phyloP scores from a whole-genome alignment of 106 monocot species.

The Alisma plantagoaquatica region DNA sequence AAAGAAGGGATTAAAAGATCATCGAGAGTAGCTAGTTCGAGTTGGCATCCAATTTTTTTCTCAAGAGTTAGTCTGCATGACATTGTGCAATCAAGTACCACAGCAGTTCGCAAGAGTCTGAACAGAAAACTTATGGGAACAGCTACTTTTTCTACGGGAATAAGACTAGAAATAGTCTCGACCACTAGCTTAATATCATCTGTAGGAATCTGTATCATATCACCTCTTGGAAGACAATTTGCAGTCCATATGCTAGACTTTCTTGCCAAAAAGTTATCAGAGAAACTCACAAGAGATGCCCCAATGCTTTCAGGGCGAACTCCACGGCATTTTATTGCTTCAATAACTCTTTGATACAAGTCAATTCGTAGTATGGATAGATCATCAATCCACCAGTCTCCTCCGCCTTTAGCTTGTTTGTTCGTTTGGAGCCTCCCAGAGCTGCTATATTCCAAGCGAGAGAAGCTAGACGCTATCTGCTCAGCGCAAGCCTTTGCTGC shows the following conservation, averaged over 20 bases:
- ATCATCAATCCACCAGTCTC: constrained; percentile 54
- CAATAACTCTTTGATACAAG: constrained; percentile 39
- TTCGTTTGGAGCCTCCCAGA: constrained; percentile 50
- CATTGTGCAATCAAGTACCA: constrained; percentile 23
- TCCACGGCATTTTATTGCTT: constrained; percentile 37
- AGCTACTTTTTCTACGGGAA: constrained; percentile 32
- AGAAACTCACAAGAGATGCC: constrained; percentile 26
- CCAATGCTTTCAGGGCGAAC: constrained; percentile 37
- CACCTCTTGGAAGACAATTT: neutral
- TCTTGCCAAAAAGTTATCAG: constrained; percentile 25
- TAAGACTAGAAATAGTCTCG: constrained; percentile 29
- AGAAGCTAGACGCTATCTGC: constrained; percentile 63
- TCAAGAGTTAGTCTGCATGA: constrained; percentile 41
- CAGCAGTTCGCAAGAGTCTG: constrained; percentile 29
- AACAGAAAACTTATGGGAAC: constrained; percentile 39
- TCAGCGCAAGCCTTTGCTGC: constrained; percentile 47
- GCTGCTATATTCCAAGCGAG: constrained; percentile 54
- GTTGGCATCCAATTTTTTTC: constrained; percentile 32
- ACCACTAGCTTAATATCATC: constrained; percentile 24
- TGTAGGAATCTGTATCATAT: neutral
- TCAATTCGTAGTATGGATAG: constrained; percentile 36
- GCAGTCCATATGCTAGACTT: constrained; percentile 10
- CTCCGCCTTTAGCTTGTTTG: constrained; percentile 24
- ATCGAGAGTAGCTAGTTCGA: constrained; percentile 44
- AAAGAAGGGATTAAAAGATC: constrained; percentile 42